Evolutionary conservation across 163 green algal species (phyloP).

Genomic region (Chlorella variabilis): DNA sequence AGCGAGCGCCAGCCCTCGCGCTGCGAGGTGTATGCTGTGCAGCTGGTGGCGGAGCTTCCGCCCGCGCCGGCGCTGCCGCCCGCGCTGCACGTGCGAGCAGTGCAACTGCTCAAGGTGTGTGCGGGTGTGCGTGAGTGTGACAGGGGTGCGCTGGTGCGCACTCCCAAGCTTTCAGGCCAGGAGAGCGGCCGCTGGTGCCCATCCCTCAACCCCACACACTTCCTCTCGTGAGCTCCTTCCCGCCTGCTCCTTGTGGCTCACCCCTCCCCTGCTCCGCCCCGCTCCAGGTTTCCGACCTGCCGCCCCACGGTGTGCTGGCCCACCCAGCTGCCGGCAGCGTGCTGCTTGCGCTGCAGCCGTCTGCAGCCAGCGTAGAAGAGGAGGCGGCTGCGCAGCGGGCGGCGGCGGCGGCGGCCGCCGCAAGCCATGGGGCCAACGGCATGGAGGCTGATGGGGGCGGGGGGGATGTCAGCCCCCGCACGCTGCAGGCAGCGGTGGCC

Average conservation of each 20-base stretch:
- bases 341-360: conserved; percentile 37
- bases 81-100: not conserved
- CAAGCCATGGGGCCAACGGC: not conserved
- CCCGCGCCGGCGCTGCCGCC: not conserved
- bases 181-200: no score
- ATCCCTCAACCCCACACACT: no score
- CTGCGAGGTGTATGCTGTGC: conserved; percentile 42
- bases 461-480: conserved; percentile 44
- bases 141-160: no score
- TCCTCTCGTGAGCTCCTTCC: no score
- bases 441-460: not conserved
- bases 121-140: no score
- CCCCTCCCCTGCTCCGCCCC: not conserved
- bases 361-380: not conserved
- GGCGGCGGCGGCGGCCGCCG: not conserved
- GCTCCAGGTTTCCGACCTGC: conserved; percentile 15
- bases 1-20: conserved; percentile 12
- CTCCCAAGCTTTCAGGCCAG: no score
- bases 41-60: not conserved
- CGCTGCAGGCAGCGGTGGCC: conserved; percentile 42
- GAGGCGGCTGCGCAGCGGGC: conserved; percentile 17
- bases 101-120: conserved; percentile 31
- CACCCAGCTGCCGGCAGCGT: conserved; percentile 13
- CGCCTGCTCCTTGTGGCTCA: not conserved
- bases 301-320: conserved; percentile 34